Conservation (phyloP, 805 yeast genomes). For the Candida cerambycidarum region DNA sequence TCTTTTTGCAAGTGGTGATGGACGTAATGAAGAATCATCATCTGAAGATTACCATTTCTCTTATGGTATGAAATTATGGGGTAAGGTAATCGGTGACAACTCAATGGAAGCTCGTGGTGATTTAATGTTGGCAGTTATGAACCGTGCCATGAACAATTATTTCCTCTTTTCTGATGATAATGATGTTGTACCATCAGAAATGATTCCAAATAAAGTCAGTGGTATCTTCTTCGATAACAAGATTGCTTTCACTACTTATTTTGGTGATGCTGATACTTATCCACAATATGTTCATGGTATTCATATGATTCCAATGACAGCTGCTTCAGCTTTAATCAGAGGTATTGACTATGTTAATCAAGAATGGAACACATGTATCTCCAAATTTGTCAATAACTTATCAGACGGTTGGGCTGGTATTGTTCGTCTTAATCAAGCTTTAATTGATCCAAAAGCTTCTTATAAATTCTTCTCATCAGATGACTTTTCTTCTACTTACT, state of each 20-base stretch:
- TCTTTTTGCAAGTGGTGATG: constrained; percentile 65
- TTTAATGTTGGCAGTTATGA: constrained; percentile 61
- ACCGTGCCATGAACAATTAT: constrained; percentile 52
- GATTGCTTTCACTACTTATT: constrained; percentile 69
- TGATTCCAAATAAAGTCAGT: constrained; percentile 62
- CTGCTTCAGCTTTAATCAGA: constrained; percentile 64
- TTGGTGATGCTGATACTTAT: constrained; percentile 45
- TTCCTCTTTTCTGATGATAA: constrained; percentile 54
- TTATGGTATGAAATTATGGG: constrained; percentile 72
- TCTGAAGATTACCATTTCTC: constrained; percentile 74
- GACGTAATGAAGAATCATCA: constrained; percentile 72
- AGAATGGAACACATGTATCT: constrained; percentile 60
- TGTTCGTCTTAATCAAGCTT: constrained; percentile 71
- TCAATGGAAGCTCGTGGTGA: constrained; percentile 57
- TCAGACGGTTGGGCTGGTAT: constrained; percentile 72
- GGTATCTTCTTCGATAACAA: constrained; percentile 76
- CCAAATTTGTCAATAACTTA: constrained; percentile 44
- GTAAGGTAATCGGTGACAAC: constrained; percentile 54
- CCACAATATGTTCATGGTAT: constrained; percentile 73
- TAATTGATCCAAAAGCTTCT: constrained; percentile 63
- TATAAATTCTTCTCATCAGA: constrained; percentile 54
- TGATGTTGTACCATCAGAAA: constrained; percentile 50
- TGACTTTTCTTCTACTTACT: constrained; percentile 28
- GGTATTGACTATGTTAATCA: constrained; percentile 52
- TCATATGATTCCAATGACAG: constrained; percentile 73